Conservation (phyloP, 768 basidiomycete species). For the Kwoniella sp. region DNA sequence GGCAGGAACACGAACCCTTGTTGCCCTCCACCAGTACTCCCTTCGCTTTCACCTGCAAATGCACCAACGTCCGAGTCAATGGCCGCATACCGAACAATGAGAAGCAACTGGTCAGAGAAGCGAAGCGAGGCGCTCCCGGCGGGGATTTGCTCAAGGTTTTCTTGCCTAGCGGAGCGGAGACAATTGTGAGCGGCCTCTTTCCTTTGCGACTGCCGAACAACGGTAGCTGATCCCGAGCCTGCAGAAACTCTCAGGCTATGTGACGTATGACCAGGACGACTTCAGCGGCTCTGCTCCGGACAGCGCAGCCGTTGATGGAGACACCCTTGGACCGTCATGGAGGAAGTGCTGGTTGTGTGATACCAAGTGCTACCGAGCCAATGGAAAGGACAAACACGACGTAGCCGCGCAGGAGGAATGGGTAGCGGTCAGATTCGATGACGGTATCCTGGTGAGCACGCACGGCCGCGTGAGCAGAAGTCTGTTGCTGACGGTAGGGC, state of each 20-base stretch:
- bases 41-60: conserved; percentile 27
- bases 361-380: conserved; percentile 14
- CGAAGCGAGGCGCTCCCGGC: no score
- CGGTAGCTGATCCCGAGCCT: neutral
- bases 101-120: conserved; percentile 1
- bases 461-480: neutral
- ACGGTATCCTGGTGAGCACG: conserved; percentile 30
- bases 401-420: conserved; percentile 16
- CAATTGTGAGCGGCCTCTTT: neutral
- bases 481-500: neutral
- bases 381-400: conserved; percentile 16
- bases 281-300: neutral
- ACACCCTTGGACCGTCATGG: conserved; percentile 16
- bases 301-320: neutral
- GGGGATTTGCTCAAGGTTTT: no score
- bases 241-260: conserved; percentile 22
- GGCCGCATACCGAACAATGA: conserved; percentile 17
- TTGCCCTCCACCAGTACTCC: conserved; percentile 15
- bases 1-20: conserved; percentile 2
- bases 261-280: conserved; percentile 21
- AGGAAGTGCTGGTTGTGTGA: conserved; percentile 36
- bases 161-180: neutral
- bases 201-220: neutral
- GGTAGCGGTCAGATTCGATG: conserved; percentile 21
- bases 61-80: conserved; percentile 29